Conservation (phyloP, 257 asterid species). For the Nicotiana tomentosiformis region DNA sequence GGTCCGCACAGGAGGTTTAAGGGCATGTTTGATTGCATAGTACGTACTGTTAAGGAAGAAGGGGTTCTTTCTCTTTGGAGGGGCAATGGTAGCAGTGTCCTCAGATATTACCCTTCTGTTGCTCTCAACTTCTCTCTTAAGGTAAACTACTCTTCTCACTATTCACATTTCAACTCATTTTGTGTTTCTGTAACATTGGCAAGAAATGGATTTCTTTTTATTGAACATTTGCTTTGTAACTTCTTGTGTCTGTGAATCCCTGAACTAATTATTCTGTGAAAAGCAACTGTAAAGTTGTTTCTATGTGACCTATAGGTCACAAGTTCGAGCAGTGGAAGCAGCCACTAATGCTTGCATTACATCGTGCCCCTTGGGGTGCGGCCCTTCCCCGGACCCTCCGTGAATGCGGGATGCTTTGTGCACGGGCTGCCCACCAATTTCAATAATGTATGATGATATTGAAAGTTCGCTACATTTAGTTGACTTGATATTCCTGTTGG, state of each 20-base stretch:
- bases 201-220: neutral
- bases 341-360: too few relatives aligned
- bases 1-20: conserved; percentile 79
- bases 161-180: neutral
- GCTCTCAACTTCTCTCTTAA: conserved; percentile 97
- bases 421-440: too few relatives aligned
- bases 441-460: neutral
- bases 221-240: neutral
- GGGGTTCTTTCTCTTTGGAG: conserved; percentile 90
- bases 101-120: conserved; percentile 93
- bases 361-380: too few relatives aligned
- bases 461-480: neutral
- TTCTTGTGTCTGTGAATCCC: neutral
- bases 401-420: too few relatives aligned
- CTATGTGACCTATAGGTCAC: too few relatives aligned
- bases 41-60: conserved; percentile 72
- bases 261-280: neutral
- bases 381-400: too few relatives aligned
- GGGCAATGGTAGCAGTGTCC: conserved; percentile 95
- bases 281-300: too few relatives aligned
- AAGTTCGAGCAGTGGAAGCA: too few relatives aligned
- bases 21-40: conserved; percentile 91
- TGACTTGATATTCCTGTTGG: neutral
- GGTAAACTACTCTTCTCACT: conserved; percentile 34
- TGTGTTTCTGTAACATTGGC: neutral